phyloP scores from a whole-genome alignment of 2,329 filamentous ascomycete genomes.

The Peltaster fructicola region DNA sequence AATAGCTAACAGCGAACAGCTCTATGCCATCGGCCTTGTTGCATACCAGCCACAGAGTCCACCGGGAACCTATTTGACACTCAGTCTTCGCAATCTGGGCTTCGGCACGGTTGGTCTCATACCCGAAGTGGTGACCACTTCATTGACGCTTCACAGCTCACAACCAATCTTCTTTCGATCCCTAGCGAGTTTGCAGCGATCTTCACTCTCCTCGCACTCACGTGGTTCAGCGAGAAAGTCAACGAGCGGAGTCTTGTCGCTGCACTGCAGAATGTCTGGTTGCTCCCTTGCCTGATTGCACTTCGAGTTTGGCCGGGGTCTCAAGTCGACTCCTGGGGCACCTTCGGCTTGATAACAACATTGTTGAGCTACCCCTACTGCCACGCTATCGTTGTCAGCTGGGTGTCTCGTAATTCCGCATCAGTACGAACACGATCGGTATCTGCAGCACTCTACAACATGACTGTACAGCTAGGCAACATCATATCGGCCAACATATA shows the following conservation, averaged over 20 bases:
- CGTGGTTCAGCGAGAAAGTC: conserved; percentile 31
- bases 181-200: conserved; percentile 20
- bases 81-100: conserved; percentile 16
- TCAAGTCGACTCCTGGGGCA: conserved; percentile 20
- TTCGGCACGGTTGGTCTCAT: too few relatives aligned
- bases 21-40: conserved; percentile 8
- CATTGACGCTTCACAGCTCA: conserved; percentile 32
- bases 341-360: conserved; percentile 21
- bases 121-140: too few relatives aligned
- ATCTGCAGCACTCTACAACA: conserved; percentile 26
- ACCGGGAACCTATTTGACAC: conserved; percentile 37
- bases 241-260: conserved; percentile 34
- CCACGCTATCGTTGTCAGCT: conserved; percentile 27
- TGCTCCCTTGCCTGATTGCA: conserved; percentile 21
- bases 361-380: conserved; percentile 26
- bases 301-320: conserved; percentile 17
- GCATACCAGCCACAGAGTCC: conserved; percentile 35
- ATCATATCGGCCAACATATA: conserved; percentile 33
- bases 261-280: conserved; percentile 22
- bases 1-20: conserved; percentile 1
- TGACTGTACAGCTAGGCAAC: conserved; percentile 24
- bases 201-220: conserved; percentile 31
- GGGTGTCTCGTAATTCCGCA: conserved; percentile 25
- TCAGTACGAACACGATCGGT: conserved; percentile 27
- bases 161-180: conserved; percentile 48